Evolutionary conservation across 2,329 filamentous ascomycete genomes (phyloP).

Genomic region (Myriosclerotinia curreyana): DNA sequence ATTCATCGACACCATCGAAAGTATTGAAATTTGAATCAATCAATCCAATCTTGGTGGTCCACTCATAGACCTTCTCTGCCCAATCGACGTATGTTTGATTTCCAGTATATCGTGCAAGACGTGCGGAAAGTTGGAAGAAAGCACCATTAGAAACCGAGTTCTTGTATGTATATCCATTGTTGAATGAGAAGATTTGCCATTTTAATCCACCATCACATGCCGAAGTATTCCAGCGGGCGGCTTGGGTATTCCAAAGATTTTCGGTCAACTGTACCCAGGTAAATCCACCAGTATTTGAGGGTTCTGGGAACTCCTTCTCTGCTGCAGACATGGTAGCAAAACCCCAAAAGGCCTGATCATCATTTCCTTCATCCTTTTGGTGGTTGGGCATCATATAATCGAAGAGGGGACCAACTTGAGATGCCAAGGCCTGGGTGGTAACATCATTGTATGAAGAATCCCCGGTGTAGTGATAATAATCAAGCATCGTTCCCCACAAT

Average conservation of each 20-base stretch:
- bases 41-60: constrained; percentile 56
- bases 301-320: constrained; percentile 64
- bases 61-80: constrained; percentile 66
- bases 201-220: constrained; percentile 69
- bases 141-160: constrained; percentile 77
- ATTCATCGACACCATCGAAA: constrained; percentile 58
- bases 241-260: constrained; percentile 71
- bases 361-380: constrained; percentile 63
- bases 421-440: constrained; percentile 56
- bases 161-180: constrained; percentile 79
- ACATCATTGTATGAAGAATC: constrained; percentile 61
- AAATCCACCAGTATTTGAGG: constrained; percentile 50
- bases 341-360: constrained; percentile 73
- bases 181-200: constrained; percentile 78
- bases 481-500: constrained; percentile 64
- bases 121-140: constrained; percentile 78
- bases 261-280: constrained; percentile 64
- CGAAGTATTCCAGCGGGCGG: constrained; percentile 65
- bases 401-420: constrained; percentile 56
- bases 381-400: constrained; percentile 60
- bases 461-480: constrained; percentile 66
- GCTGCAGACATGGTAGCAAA: constrained; percentile 65
- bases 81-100: constrained; percentile 64
- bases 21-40: constrained; percentile 45
- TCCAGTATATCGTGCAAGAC: constrained; percentile 67